Base-by-base conservation (phyloP, 2,329 filamentous ascomycete species). In the Ascochyta fabae region DNA sequence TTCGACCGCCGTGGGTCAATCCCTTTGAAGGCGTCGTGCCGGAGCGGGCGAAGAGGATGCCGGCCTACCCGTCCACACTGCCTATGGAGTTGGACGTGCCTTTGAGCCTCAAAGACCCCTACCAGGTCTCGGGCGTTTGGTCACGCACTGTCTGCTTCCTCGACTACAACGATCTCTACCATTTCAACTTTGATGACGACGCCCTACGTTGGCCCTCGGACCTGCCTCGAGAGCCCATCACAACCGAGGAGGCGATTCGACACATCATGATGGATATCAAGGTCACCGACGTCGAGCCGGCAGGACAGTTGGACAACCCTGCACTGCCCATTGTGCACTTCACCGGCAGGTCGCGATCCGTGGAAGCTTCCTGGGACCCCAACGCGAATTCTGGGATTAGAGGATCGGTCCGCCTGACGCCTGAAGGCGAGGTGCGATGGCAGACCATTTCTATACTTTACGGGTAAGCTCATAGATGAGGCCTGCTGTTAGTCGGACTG, bases 341-440 rank as follows among this genome's bases (percentile, higher is more conserved):
- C 66, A 77, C 77, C 38, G 90, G 90, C 7, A 79, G 69, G 1
- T 86, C 86, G 3, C 79, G 83, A 33, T 84, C 86, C 4, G 73
- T 90, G 6, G 86, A 91, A 64, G 83, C 84, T 23, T 79, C 79
- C 9, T 87, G 84, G 81, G 88, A 91, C 67, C 84, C 87, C 4
- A 89, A 90, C 67, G 86, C 86, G 19, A 87, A 88, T 63, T 88
- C 86, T 1, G 81, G 81, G 26, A 82, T 91, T 52, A 79, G 82
- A 78, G 89, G 89, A 2, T 82, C 77, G 0, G 89, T 90, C 1
- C 79, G 87, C 10, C 75, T 88, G 61, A 92, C 89, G 0, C 80
- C 80, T 10, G 82, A 90, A 60, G 88, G 89, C 10, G 88, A 92
- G 60, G 86, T 93, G 4, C 79, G 88, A 39, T 93, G 90, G 90